These are phyloP conservation scores for Monosporascus sp. DNA, from an alignment of 2,329 filamentous ascomycete genomes.

Conservation along the genomic window DNA sequence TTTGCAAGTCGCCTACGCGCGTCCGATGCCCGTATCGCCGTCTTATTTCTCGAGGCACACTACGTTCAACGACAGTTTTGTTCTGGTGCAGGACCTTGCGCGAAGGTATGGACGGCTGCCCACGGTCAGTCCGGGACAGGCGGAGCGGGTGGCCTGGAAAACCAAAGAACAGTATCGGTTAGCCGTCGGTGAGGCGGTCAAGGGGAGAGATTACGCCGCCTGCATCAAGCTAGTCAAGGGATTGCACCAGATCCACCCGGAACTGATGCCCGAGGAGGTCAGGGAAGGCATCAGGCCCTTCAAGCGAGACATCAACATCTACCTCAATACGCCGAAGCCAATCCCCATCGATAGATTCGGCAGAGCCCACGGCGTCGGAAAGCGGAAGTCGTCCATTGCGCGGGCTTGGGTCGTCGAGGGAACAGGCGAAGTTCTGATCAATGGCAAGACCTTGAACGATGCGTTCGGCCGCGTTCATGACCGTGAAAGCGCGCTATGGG, in stretches of 20 bases:
- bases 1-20: slow-evolving; percentile 47
- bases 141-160: slow-evolving; percentile 74
- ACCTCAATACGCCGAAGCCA: slow-evolving; percentile 57
- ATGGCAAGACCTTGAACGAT: slow-evolving; percentile 78
- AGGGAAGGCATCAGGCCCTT: slow-evolving; percentile 60
- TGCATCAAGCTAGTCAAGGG: slow-evolving; percentile 71
- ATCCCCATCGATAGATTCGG: slow-evolving; percentile 70
- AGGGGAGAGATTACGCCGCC: slow-evolving; percentile 71
- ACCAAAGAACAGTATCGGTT: slow-evolving; percentile 71
- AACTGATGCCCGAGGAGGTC: slow-evolving; percentile 67
- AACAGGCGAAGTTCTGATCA: slow-evolving; percentile 82
- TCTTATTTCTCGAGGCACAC: slow-evolving; percentile 94
- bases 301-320: slow-evolving; percentile 69
- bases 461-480: slow-evolving; percentile 87
- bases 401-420: slow-evolving; percentile 88
- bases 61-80: slow-evolving; percentile 77
- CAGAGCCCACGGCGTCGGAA: slow-evolving; percentile 72
- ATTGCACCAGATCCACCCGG: slow-evolving; percentile 79
- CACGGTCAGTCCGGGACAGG: slow-evolving; percentile 57
- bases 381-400: slow-evolving; percentile 82
- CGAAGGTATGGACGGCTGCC: slow-evolving; percentile 72
- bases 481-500: slow-evolving; percentile 90
- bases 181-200: slow-evolving; percentile 65
- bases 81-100: slow-evolving; percentile 66
- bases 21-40: slow-evolving; percentile 75